These are phyloP conservation scores for Phenoliferia sp. DNA, from an alignment of 1,284 basidiomycete genomes.

Conservation along the genomic window DNA sequence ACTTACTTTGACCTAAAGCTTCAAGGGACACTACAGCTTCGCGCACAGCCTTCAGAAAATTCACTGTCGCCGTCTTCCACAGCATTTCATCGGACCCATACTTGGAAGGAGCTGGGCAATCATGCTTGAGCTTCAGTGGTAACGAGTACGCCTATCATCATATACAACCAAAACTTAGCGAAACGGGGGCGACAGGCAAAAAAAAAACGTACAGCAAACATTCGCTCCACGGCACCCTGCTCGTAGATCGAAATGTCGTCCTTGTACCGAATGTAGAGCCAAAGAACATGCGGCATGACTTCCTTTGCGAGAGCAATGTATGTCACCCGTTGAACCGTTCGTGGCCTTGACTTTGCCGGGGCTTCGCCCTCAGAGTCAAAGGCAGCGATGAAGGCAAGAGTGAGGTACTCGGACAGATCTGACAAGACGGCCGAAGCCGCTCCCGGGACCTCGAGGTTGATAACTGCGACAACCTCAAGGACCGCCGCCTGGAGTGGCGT, in stretches of 20 bases:
- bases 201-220: constrained; percentile 62
- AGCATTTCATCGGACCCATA: constrained; percentile 67
- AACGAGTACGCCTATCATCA: constrained; percentile 80
- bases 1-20: constrained; percentile 4
- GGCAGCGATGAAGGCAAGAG: constrained; percentile 73
- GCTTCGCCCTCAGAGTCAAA: constrained; percentile 49
- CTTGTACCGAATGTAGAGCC: constrained; percentile 59
- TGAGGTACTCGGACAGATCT: constrained; percentile 78
- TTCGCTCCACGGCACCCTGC: constrained; percentile 73
- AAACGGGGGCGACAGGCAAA: background rate
- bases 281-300: constrained; percentile 74
- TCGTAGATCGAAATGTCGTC: constrained; percentile 60
- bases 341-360: background rate
- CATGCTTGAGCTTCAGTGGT: constrained; percentile 89
- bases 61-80: constrained; percentile 74
- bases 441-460: constrained; percentile 59
- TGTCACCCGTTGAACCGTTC: constrained; percentile 55
- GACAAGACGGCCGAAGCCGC: constrained; percentile 67
- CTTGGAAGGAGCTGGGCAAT: constrained; percentile 80
- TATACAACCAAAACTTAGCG: no score
- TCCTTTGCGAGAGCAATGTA: constrained; percentile 83
- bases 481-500: constrained; percentile 72
- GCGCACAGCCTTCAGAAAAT: constrained; percentile 38
- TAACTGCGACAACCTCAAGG: constrained; percentile 60
- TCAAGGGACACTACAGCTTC: constrained; percentile 12